phyloP scores from a whole-genome alignment of 306 rosid genomes.

The Geum urbanum region DNA sequence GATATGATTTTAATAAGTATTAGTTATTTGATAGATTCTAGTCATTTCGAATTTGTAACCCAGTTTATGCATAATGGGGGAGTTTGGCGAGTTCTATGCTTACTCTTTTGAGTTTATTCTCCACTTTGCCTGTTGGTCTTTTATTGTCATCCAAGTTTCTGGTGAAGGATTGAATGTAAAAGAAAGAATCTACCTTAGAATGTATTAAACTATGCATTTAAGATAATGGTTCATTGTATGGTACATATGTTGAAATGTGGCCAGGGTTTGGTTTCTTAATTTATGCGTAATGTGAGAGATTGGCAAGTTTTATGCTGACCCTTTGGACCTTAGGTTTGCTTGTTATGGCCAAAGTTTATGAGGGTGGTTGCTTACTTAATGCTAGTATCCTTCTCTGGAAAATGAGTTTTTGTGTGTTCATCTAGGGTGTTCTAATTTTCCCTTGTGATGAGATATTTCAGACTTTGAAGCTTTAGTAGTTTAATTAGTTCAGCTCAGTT shows the following conservation, averaged over 20 bases:
- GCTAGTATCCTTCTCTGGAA: background rate
- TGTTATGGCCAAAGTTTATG: background rate
- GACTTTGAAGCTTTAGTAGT: background rate
- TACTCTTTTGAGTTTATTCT: slow-evolving; percentile 1
- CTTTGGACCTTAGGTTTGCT: background rate
- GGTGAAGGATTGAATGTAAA: background rate
- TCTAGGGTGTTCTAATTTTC: background rate
- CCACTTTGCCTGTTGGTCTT: background rate
- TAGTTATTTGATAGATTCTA: background rate
- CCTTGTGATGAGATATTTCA: background rate
- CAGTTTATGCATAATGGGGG: background rate
- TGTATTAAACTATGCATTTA: background rate
- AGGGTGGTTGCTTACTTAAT: slow-evolving; percentile 15
- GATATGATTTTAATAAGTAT: slow-evolving; percentile 8
- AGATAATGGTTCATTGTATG: background rate
- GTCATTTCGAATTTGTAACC: background rate
- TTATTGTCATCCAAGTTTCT: background rate
- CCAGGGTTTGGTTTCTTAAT: slow-evolving; percentile 2
- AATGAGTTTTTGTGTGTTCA: background rate
- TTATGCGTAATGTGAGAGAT: slow-evolving; percentile 6
- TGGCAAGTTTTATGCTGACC: slow-evolving; percentile 18
- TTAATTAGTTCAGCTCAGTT: background rate
- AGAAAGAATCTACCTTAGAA: no score
- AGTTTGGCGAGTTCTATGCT: slow-evolving; percentile 24
- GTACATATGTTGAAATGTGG: slow-evolving; percentile 1